A percentile compares a stretch with the other conserved stretches of the same genome.
phyloP scores from a whole-genome alignment of 768 basidiomycete species.

The Mycena rebaudengoi region DNA sequence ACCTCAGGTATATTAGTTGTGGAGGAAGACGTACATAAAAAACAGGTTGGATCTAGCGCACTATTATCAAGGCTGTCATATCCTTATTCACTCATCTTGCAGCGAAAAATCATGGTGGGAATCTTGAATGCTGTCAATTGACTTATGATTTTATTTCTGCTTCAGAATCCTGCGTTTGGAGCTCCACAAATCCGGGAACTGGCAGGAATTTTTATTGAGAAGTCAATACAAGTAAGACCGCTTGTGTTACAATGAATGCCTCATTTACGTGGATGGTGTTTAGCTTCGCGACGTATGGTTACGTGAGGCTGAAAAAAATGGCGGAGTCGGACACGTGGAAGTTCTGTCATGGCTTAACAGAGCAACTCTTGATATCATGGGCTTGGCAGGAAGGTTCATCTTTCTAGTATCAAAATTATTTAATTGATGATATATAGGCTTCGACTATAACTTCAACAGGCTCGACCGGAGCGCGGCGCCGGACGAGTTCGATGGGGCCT shows the following conservation, averaged over 20 bases:
- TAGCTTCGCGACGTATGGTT: conserved; percentile 60
- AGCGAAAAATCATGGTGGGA: conserved; percentile 55
- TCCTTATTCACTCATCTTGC: background rate
- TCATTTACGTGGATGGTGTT: background rate
- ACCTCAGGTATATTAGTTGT: conserved; percentile 59
- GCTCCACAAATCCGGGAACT: conserved; percentile 62
- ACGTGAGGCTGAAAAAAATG: conserved; percentile 40
- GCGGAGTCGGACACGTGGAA: conserved; percentile 54
- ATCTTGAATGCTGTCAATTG: too few relatives aligned
- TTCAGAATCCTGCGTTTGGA: conserved; percentile 74
- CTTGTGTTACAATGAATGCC: background rate
- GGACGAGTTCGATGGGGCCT: conserved; percentile 54
- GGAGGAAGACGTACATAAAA: conserved; percentile 56
- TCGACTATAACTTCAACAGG: conserved; percentile 37
- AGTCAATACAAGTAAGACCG: conserved; percentile 55
- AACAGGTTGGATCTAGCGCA: conserved; percentile 44
- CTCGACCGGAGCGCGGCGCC: conserved; percentile 11
- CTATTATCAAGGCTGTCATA: background rate
- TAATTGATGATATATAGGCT: conserved; percentile 39
- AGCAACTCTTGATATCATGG: conserved; percentile 81
- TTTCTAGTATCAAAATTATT: conserved; percentile 21
- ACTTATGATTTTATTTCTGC: background rate
- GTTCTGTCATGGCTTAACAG: conserved; percentile 69
- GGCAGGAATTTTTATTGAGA: too few relatives aligned
- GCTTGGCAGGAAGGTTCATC: conserved; percentile 65